Conservation (phyloP, 192 early-diverging fungal genomes). For the Martensiomyces pterosporus region DNA sequence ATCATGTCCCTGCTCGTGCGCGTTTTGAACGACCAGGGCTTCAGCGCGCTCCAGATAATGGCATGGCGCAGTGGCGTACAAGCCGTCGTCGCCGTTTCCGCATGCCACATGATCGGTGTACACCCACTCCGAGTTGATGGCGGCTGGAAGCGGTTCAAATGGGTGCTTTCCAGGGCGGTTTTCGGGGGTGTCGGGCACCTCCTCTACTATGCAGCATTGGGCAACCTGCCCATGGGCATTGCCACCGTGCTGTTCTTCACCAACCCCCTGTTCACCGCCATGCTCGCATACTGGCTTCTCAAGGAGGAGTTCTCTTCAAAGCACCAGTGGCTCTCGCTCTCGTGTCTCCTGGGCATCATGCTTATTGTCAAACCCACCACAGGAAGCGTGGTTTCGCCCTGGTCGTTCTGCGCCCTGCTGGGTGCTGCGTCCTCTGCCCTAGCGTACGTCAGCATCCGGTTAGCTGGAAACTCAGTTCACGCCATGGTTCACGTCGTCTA, state of each 20-base stretch:
- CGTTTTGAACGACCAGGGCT: constrained; percentile 4
- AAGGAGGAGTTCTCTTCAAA: constrained; percentile 3
- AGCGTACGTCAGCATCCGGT: constrained; percentile 26
- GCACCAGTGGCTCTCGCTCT: background rate
- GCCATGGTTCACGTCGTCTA: constrained; percentile 25
- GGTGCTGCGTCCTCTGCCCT: constrained; percentile 12
- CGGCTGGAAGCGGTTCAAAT: constrained; percentile 12
- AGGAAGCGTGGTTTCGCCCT: constrained; percentile 1
- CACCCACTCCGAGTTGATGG: constrained; percentile 3
- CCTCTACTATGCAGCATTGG: constrained; percentile 17
- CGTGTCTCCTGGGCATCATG: constrained; percentile 9
- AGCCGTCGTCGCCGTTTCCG: background rate
- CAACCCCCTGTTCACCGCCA: constrained; percentile 24
- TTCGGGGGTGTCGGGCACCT: constrained; percentile 22
- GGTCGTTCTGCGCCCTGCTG: constrained; percentile 15
- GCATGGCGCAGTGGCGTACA: constrained; percentile 21
- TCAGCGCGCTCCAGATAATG: constrained; percentile 32
- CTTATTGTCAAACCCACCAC: constrained; percentile 7
- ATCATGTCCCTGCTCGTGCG: constrained; percentile 21
- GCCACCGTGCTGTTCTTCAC: constrained; percentile 32
- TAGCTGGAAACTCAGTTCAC: constrained; percentile 17
- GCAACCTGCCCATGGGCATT: constrained; percentile 15
- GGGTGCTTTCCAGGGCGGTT: constrained; percentile 24
- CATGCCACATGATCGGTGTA: constrained; percentile 2
- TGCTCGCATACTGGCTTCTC: constrained; percentile 15